Conservation (phyloP, 163 green algal species). For the Volvox carteri region DNA sequence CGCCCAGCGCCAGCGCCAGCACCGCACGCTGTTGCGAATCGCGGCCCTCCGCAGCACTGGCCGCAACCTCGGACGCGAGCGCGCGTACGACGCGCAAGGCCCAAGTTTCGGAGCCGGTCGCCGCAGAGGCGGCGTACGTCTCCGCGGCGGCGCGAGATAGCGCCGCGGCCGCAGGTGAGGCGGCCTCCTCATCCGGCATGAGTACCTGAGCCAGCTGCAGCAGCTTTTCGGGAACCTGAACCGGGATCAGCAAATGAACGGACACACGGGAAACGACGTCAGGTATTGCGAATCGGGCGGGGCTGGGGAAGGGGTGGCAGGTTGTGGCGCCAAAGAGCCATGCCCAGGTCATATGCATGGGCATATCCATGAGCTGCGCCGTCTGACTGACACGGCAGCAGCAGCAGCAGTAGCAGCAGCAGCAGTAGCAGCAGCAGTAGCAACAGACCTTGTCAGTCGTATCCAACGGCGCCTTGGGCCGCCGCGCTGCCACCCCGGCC, state of each 20-base stretch:
- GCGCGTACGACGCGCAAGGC: conserved; percentile 52
- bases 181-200: conserved; percentile 65
- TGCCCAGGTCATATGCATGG: too few relatives aligned
- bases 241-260: too few relatives aligned
- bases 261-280: too few relatives aligned
- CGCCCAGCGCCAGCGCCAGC: conserved; percentile 78
- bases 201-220: conserved; percentile 72
- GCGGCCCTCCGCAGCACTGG: conserved; percentile 33
- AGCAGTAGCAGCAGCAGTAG: background rate
- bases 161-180: conserved; percentile 17
- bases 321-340: too few relatives aligned
- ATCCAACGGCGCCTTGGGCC: conserved; percentile 18
- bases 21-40: conserved; percentile 58
- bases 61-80: conserved; percentile 30
- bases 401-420: too few relatives aligned
- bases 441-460: conserved; percentile 33
- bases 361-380: too few relatives aligned
- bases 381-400: too few relatives aligned
- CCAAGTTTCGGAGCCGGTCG: conserved; percentile 68
- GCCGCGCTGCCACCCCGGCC: conserved; percentile 25
- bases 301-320: too few relatives aligned
- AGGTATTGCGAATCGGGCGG: too few relatives aligned
- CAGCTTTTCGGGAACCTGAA: conserved; percentile 67
- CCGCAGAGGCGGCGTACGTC: conserved; percentile 76
- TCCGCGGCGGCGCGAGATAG: conserved; percentile 77